A percentile compares a stretch with the other conserved stretches of the same genome.
These are phyloP conservation scores for Pythium plurisporium DNA, from an alignment of 352 stramenopile species.

Conservation along the genomic window DNA sequence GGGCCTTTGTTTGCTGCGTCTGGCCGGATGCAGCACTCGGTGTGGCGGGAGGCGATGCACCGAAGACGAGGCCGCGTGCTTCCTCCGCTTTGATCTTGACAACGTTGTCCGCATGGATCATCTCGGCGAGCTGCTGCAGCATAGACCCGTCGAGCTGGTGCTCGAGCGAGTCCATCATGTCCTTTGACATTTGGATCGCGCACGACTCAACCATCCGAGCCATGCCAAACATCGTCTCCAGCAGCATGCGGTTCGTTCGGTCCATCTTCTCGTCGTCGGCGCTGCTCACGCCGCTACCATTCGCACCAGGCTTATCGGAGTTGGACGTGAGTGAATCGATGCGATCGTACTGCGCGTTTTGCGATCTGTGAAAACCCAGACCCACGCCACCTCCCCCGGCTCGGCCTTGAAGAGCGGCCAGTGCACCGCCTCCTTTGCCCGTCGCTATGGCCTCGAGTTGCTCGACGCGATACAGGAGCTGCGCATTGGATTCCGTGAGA, in stretches of 20 bases:
- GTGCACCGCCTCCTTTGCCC: conserved; percentile 11
- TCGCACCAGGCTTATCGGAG: background rate
- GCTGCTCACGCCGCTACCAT: background rate
- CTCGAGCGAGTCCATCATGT: conserved; percentile 78
- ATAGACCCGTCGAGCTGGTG: conserved; percentile 59
- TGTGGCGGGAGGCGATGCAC: conserved; percentile 4
- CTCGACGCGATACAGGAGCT: conserved; percentile 57
- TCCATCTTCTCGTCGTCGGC: conserved; percentile 53
- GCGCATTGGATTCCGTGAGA: conserved; percentile 69
- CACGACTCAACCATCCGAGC: conserved; percentile 80
- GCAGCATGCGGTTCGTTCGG: conserved; percentile 67
- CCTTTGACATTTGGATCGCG: conserved; percentile 80
- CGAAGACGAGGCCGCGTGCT: conserved; percentile 1
- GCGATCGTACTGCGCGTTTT: conserved; percentile 1
- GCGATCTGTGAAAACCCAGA: conserved; percentile 8
- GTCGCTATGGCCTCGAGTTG: conserved; percentile 53
- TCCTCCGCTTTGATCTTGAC: conserved; percentile 40
- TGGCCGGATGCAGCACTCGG: background rate
- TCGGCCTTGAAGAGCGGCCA: background rate
- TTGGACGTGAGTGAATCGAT: conserved; percentile 25
- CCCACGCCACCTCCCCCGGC: background rate
- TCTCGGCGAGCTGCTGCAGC: conserved; percentile 34
- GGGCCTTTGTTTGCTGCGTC: background rate
- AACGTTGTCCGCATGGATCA: conserved; percentile 51
- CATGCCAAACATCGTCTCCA: conserved; percentile 82